Evolutionary conservation across 164 flowering plant species (phyloP).

Genomic region (Cinnamomum chago): DNA sequence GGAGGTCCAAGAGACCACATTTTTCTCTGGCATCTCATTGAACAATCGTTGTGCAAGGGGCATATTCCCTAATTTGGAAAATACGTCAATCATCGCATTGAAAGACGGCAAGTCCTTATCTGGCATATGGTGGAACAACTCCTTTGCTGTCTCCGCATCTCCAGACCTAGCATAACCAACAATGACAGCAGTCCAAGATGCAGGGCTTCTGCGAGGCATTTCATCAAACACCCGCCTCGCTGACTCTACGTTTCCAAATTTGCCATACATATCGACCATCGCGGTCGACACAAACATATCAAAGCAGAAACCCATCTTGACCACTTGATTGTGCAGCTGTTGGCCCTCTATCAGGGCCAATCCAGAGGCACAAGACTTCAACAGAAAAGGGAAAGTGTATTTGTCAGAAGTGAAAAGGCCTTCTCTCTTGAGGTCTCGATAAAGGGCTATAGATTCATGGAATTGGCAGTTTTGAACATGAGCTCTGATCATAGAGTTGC

Average conservation of each 20-base stretch:
- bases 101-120: constrained; percentile 47
- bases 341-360: constrained; percentile 40
- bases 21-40: constrained; percentile 46
- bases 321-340: constrained; percentile 47
- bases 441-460: constrained; percentile 40
- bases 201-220: constrained; percentile 55
- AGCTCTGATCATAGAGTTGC: constrained; percentile 69
- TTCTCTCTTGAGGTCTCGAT: constrained; percentile 34
- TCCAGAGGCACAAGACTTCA: constrained; percentile 46
- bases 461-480: constrained; percentile 39
- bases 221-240: constrained; percentile 64
- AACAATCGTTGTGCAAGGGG: constrained; percentile 46
- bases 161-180: constrained; percentile 63
- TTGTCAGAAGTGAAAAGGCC: constrained; percentile 43
- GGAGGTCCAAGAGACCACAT: constrained; percentile 73
- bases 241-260: constrained; percentile 36
- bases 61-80: constrained; percentile 58
- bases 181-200: constrained; percentile 69
- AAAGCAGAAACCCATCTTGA: constrained; percentile 46
- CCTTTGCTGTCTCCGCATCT: constrained; percentile 35
- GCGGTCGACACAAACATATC: constrained; percentile 64
- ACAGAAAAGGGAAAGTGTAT: constrained; percentile 49
- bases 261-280: constrained; percentile 71
- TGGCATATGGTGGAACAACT: constrained; percentile 53
- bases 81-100: constrained; percentile 66